Conservation (phyloP, 2,329 filamentous ascomycete species). For the Aureobasidium lini region DNA sequence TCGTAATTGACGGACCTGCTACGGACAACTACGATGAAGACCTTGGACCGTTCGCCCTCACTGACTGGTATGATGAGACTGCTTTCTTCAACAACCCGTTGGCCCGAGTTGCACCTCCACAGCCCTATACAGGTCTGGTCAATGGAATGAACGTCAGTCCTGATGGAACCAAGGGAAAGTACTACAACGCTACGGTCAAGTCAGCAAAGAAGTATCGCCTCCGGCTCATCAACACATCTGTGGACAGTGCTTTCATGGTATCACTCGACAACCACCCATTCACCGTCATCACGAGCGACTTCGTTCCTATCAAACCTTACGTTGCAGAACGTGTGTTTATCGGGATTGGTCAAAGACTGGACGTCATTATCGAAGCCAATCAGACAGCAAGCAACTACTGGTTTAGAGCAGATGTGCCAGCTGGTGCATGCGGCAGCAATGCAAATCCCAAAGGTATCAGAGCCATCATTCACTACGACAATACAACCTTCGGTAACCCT, state of each 20-base stretch:
- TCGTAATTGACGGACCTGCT: constrained; percentile 34
- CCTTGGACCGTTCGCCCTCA: constrained; percentile 22
- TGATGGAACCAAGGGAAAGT: constrained; percentile 19
- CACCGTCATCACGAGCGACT: constrained; percentile 37
- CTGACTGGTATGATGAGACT: constrained; percentile 15
- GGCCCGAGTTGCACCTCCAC: constrained; percentile 20
- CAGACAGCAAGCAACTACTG: constrained; percentile 38
- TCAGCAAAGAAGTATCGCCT: constrained; percentile 38
- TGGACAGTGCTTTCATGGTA: constrained; percentile 32
- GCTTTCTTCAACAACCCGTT: neutral
- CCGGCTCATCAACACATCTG: constrained; percentile 36
- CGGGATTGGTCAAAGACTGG: constrained; percentile 39
- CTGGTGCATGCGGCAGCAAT: constrained; percentile 19
- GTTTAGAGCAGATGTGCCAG: constrained; percentile 34
- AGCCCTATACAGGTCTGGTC: constrained; percentile 28
- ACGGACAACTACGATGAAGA: constrained; percentile 33
- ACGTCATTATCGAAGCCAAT: constrained; percentile 40
- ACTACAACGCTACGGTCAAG: constrained; percentile 23
- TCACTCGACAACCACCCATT: constrained; percentile 35
- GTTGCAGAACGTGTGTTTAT: constrained; percentile 28
- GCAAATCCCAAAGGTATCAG: constrained; percentile 29
- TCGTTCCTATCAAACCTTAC: constrained; percentile 38
- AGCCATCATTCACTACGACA: constrained; percentile 35
- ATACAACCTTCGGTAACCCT: constrained; percentile 21
- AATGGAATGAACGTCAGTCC: constrained; percentile 26